Conservation (phyloP, 2,329 filamentous ascomycete genomes). For the Fusarium equiseti region DNA sequence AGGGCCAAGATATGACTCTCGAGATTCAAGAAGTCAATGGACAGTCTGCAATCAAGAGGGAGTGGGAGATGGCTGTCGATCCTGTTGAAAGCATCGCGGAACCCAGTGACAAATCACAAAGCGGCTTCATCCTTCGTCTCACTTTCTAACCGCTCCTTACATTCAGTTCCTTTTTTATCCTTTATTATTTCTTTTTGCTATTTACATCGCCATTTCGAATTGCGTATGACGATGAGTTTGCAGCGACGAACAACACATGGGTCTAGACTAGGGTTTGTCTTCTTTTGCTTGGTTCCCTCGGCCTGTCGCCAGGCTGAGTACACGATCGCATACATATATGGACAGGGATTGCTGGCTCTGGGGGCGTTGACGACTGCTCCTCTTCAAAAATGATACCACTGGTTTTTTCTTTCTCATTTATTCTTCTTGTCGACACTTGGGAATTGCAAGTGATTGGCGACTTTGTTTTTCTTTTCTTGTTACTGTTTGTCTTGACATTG, state of each 20-base stretch:
- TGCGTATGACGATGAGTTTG: constrained; percentile 23
- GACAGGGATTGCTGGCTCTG: constrained; percentile 39
- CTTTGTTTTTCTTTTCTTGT: constrained; percentile 10
- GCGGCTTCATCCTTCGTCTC: constrained; percentile 60
- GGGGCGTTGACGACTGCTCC: constrained; percentile 44
- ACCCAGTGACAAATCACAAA: constrained; percentile 39
- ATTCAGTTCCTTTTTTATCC: background rate
- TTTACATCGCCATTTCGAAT: constrained; percentile 1
- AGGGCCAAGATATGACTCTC: constrained; percentile 91
- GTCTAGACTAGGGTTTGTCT: constrained; percentile 45
- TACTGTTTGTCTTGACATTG: constrained; percentile 26
- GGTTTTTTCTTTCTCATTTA: constrained; percentile 29
- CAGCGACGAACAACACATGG: constrained; percentile 30
- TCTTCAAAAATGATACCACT: constrained; percentile 48
- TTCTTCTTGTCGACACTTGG: constrained; percentile 19
- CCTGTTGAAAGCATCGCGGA: constrained; percentile 50
- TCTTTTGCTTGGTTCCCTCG: constrained; percentile 40
- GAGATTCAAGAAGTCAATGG: constrained; percentile 68
- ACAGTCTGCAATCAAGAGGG: constrained; percentile 58
- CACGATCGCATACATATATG: constrained; percentile 43
- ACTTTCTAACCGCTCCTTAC: constrained; percentile 54
- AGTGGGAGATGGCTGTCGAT: constrained; percentile 74
- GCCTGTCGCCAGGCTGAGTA: constrained; percentile 45
- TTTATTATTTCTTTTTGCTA: constrained; percentile 9
- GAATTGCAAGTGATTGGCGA: constrained; percentile 8